Base-by-base conservation (phyloP, 2,329 filamentous ascomycete species). In the Metarhizium sp. region DNA sequence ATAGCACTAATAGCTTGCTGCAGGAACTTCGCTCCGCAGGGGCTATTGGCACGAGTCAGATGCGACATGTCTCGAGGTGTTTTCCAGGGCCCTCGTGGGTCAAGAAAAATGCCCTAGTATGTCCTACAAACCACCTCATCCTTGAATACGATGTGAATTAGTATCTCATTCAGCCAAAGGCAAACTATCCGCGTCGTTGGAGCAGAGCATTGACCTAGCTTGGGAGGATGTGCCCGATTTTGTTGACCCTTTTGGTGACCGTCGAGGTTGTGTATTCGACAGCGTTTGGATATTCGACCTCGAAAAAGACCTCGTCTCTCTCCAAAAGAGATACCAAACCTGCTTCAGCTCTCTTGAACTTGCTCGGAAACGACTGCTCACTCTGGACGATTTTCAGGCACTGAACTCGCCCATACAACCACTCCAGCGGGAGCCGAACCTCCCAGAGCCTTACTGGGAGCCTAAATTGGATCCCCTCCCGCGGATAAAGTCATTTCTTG, bases 161-260 rank as follows among this genome's bases (percentile, higher is more conserved):
- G 18, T 50, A 14, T 49, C 52, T 59, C 46, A 57, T 34, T 38
- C 14, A 38, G 40, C 45, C 2, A 10, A 50, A 59, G 57, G n/a
- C 50, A 45, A 57, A 43, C 20, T 57, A 25, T 55, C 18, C 13
- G 47, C 50, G 20, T 50, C 51, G n/a, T 59, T 57, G 45, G 53
- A 59, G 47, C 49, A 55, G 47, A 50, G 42, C 40, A 46, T 52
- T 38, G n/a, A 49, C 30, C 10, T 58, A 14, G 50, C n/a, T 43
- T 61, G 60, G 60, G 32, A 55, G 2, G 57, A 60, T 20, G 46
- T 57, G 7, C 58, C 59, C 52, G 62, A 63, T 53, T 46, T 59
- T 45, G 58, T 62, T 29, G 58, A 62, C 50, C 61, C 62, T 48
- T 62, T 60, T 54, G 62, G 61, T 11, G 61, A 62, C 58, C 50